phyloP scores from a whole-genome alignment of 148 eudicot species.

The Amaranthus hypochondriacus region DNA sequence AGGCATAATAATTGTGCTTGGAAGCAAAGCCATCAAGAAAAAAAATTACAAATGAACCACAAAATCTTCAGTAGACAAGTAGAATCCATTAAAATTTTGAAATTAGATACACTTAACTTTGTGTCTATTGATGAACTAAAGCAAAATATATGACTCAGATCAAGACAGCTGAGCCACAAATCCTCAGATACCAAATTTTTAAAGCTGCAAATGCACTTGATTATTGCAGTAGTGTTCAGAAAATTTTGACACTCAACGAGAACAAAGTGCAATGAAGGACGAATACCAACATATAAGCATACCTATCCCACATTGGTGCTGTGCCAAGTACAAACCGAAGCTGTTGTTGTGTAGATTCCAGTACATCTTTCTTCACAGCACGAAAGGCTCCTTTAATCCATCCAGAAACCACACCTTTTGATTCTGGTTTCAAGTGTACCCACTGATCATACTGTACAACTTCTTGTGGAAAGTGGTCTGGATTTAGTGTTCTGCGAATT shows the following conservation, averaged over 20 bases:
- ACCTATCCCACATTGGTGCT: constrained; percentile 92
- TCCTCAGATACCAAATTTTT: not conserved
- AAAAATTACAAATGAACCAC: not conserved
- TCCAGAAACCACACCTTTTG: constrained; percentile 49
- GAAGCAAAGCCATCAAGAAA: not conserved
- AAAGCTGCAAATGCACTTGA: not conserved
- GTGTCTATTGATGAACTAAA: not conserved
- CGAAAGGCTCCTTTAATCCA: constrained; percentile 77
- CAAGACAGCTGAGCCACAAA: not conserved
- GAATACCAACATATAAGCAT: constrained; percentile 17
- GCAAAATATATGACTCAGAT: not conserved
- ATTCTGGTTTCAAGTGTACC: constrained; percentile 58
- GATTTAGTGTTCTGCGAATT: constrained; percentile 41
- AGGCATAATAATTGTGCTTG: not conserved
- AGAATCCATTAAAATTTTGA: not conserved
- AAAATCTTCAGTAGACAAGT: not conserved
- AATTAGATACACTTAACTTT: not conserved
- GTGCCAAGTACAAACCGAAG: constrained; percentile 65
- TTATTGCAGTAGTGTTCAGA: not conserved
- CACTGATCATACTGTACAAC: constrained; percentile 79
- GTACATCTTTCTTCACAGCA: constrained; percentile 65
- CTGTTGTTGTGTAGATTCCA: constrained; percentile 61
- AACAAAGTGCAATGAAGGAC: not conserved
- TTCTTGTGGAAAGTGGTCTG: constrained; percentile 65
- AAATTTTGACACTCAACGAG: not conserved